These are phyloP conservation scores for Cryptococcus deneoformans DNA, from an alignment of 1,284 basidiomycete species.

Conservation along the genomic window DNA sequence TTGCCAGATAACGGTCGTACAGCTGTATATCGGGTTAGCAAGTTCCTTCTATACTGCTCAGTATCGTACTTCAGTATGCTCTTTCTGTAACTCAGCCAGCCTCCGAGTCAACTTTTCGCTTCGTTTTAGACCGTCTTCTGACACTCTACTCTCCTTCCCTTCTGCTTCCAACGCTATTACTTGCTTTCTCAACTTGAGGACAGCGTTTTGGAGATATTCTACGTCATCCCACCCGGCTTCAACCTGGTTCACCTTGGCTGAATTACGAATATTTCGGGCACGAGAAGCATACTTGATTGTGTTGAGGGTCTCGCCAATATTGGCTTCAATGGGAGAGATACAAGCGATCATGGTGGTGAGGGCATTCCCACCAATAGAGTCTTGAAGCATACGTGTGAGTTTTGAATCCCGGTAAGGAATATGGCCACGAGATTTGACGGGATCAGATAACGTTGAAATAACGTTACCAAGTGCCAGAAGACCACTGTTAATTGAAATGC, in stretches of 20 bases:
- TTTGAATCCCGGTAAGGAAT: slow-evolving; percentile 98
- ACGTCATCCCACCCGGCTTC: slow-evolving; percentile 99
- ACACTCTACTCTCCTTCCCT: slow-evolving; percentile 49
- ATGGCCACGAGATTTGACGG: slow-evolving; percentile 62
- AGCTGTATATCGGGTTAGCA: slow-evolving; percentile 19
- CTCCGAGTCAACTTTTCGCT: slow-evolving; percentile 74
- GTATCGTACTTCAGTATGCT: slow-evolving; percentile 40
- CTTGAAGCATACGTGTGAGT: slow-evolving; percentile 87
- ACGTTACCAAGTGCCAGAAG: slow-evolving; percentile 96
- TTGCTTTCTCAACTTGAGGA: slow-evolving; percentile 80
- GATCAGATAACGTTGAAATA: slow-evolving; percentile 94
- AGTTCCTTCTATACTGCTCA: neutral
- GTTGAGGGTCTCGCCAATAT: slow-evolving; percentile 90
- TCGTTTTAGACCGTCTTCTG: slow-evolving; percentile 80
- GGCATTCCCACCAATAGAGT: slow-evolving; percentile 97
- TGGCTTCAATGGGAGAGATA: slow-evolving; percentile 89
- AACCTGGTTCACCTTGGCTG: slow-evolving; percentile 84
- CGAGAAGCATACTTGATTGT: slow-evolving; percentile 98
- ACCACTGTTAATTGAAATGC: slow-evolving; percentile 96
- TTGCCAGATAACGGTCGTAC: slow-evolving; percentile 41
- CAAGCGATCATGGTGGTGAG: slow-evolving; percentile 99
- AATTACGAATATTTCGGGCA: slow-evolving; percentile 95
- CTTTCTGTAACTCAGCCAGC: slow-evolving; percentile 41
- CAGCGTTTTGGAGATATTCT: slow-evolving; percentile 87
- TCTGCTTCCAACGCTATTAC: slow-evolving; percentile 66